These are phyloP conservation scores for Byssochlamys sp. DNA, from an alignment of 2,329 filamentous ascomycete species.

Conservation along the genomic window DNA sequence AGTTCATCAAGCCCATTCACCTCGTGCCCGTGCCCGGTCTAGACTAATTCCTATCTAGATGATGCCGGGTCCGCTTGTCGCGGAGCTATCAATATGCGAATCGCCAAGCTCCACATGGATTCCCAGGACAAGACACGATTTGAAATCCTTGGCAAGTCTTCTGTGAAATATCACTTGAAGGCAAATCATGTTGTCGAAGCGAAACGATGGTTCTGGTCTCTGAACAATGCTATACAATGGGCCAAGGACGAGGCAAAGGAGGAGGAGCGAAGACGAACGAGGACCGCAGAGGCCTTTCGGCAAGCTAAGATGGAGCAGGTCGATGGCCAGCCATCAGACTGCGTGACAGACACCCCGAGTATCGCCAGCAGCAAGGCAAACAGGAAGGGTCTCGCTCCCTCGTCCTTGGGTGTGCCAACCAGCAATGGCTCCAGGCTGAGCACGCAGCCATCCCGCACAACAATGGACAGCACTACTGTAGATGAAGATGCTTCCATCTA, in stretches of 20 bases:
- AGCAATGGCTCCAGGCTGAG: conserved; percentile 39
- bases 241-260: conserved; percentile 93
- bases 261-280: conserved; percentile 66
- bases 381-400: conserved; percentile 27
- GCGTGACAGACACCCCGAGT: conserved; percentile 28
- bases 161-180: conserved; percentile 94
- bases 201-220: conserved; percentile 96
- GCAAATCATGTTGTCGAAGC: conserved; percentile 97
- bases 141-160: conserved; percentile 95
- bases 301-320: conserved; percentile 71
- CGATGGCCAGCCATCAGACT: conserved; percentile 41
- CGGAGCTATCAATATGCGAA: conserved; percentile 97
- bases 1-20: conserved; percentile 1
- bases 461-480: conserved; percentile 38
- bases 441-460: conserved; percentile 39
- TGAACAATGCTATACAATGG: conserved; percentile 98
- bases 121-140: conserved; percentile 95
- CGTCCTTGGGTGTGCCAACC: conserved; percentile 26
- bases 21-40: background rate
- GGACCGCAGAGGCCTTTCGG: conserved; percentile 63
- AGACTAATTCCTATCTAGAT: conserved; percentile 41
- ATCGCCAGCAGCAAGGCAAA: conserved; percentile 23
- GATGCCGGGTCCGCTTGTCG: conserved; percentile 92
- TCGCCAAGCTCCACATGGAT: conserved; percentile 89
- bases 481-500: conserved; percentile 47